phyloP scores from a whole-genome alignment of 805 yeast genomes.

The Candida maesae region DNA sequence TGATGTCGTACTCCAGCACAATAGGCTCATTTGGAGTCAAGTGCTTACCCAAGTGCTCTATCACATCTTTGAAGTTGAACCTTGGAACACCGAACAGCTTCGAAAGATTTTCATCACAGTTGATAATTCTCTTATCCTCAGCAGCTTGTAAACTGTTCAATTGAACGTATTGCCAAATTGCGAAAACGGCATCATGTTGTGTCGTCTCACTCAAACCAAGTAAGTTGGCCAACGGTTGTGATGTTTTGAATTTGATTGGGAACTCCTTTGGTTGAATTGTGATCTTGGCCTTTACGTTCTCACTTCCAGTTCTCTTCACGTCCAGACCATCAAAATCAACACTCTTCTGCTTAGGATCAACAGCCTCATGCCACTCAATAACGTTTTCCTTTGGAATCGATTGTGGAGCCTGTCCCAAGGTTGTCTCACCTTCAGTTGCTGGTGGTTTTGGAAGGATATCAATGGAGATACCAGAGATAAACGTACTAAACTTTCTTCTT shows the following conservation, averaged over 20 bases:
- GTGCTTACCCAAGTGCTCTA: slow-evolving; percentile 65
- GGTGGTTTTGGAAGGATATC: slow-evolving; percentile 47
- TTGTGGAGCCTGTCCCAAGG: too few relatives aligned
- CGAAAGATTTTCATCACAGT: slow-evolving; percentile 44
- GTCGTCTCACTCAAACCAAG: slow-evolving; percentile 77
- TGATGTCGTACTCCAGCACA: slow-evolving; percentile 65
- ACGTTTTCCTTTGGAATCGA: slow-evolving; percentile 32
- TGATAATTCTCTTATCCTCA: slow-evolving; percentile 52
- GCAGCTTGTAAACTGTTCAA: slow-evolving; percentile 58
- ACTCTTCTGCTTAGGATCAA: slow-evolving; percentile 38
- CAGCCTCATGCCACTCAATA: slow-evolving; percentile 83
- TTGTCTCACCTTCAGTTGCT: too few relatives aligned
- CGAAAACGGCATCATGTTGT: slow-evolving; percentile 79
- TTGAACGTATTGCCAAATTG: slow-evolving; percentile 75
- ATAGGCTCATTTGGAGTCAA: slow-evolving; percentile 78
- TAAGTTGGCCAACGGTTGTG: slow-evolving; percentile 62
- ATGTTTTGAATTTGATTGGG: slow-evolving; percentile 62
- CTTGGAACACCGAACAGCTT: slow-evolving; percentile 45
- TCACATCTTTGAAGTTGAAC: slow-evolving; percentile 66
- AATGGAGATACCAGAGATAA: slow-evolving; percentile 78
- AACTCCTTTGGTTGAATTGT: slow-evolving; percentile 78
- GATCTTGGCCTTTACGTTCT: slow-evolving; percentile 62
- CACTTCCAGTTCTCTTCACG: slow-evolving; percentile 72
- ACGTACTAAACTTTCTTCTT: slow-evolving; percentile 68
- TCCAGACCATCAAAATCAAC: slow-evolving; percentile 86